Conservation (phyloP, 371 early-diverging fungal genomes). For the Gilbertella persicaria region DNA sequence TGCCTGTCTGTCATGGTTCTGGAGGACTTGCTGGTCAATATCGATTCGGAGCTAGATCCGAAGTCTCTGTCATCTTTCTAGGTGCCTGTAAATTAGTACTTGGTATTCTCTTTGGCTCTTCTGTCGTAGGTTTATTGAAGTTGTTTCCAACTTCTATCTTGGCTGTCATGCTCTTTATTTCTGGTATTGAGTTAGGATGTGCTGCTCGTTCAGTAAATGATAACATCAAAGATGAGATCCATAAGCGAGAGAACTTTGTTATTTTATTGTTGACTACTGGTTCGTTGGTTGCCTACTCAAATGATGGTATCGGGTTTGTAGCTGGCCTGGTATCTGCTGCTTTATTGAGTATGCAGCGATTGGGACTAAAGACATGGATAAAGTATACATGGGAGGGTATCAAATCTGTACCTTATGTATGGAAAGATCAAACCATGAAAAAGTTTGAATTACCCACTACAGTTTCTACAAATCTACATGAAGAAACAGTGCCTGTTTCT, state of each 20-base stretch:
- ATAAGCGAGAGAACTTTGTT: constrained; percentile 64
- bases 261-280: constrained; percentile 72
- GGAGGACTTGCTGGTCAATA: constrained; percentile 94
- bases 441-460: background rate
- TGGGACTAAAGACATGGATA: constrained; percentile 33
- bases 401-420: constrained; percentile 6
- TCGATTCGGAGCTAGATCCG: constrained; percentile 89
- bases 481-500: background rate
- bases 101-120: constrained; percentile 81
- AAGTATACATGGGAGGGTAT: background rate
- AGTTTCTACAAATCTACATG: background rate
- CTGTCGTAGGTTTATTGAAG: constrained; percentile 70
- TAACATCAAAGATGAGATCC: constrained; percentile 33
- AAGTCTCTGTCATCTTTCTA: constrained; percentile 75
- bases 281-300: constrained; percentile 70
- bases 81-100: constrained; percentile 74
- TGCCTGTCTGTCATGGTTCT: constrained; percentile 84
- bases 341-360: constrained; percentile 42
- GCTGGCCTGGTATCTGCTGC: constrained; percentile 60
- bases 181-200: constrained; percentile 68
- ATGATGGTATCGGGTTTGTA: constrained; percentile 84
- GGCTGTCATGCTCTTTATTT: constrained; percentile 86
- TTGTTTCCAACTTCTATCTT: constrained; percentile 77
- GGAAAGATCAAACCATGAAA: constrained; percentile 12
- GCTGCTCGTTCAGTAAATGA: constrained; percentile 63